Evolutionary conservation across 2,329 filamentous ascomycete genomes (phyloP).

Genomic region (Arthrocladium fulminans): DNA sequence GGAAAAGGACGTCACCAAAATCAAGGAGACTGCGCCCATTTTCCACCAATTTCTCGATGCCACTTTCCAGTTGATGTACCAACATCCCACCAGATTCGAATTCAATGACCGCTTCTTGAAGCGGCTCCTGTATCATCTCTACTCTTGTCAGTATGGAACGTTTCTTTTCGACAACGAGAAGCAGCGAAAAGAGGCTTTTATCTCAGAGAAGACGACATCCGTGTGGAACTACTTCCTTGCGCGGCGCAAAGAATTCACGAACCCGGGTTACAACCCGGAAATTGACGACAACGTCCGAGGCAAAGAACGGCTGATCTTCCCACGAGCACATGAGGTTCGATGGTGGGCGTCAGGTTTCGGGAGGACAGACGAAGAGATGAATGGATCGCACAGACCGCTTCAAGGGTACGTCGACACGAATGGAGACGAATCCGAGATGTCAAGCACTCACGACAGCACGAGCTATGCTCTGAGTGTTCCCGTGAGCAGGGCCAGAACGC

Average conservation of each 20-base stretch:
- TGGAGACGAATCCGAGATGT: constrained; percentile 6
- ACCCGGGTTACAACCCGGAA: constrained; percentile 64
- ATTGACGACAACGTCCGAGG: constrained; percentile 72
- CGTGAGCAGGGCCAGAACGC: constrained; percentile 32
- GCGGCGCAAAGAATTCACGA: constrained; percentile 70
- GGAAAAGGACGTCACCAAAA: constrained; percentile 62
- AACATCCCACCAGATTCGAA: constrained; percentile 82
- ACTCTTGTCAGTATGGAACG: constrained; percentile 93
- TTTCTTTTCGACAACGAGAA: constrained; percentile 95
- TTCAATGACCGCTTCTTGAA: constrained; percentile 92
- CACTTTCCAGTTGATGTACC: constrained; percentile 78
- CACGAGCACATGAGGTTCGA: constrained; percentile 64
- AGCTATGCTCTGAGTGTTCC: constrained; percentile 15
- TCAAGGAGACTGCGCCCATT: constrained; percentile 88
- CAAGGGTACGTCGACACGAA: not conserved
- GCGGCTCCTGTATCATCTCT: constrained; percentile 82
- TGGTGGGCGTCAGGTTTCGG: constrained; percentile 94
- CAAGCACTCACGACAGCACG: constrained; percentile 12
- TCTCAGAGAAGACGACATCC: constrained; percentile 65
- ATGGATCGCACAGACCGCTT: constrained; percentile 31
- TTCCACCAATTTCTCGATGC: constrained; percentile 98
- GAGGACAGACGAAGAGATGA: constrained; percentile 86
- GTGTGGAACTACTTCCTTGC: constrained; percentile 96
- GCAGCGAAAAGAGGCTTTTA: constrained; percentile 62
- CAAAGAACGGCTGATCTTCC: constrained; percentile 75